Base-by-base conservation (phyloP, 1,139 yeast species). In the Tardiomyces blankii region DNA sequence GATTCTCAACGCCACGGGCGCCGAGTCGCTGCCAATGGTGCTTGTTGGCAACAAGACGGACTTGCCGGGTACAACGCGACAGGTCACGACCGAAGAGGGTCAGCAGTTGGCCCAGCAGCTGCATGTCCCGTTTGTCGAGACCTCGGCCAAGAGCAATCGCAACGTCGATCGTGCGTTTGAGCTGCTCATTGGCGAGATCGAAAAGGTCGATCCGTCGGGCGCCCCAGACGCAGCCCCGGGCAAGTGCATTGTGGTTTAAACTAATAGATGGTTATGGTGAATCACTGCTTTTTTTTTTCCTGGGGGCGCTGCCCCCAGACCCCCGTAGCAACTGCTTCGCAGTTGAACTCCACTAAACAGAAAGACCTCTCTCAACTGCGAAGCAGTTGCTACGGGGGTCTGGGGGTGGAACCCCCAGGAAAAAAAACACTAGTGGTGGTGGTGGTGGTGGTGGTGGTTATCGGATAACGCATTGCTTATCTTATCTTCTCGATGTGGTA, bases 1-100 rank as follows among this genome's bases (percentile, higher is more conserved):
- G 70, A 82, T 88, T 48, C 70, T 87, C 51, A 86, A 83, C 58
- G 74, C 82, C 43, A 74, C 82, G 16, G 95, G 94, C 1, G 72
- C 78, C 25, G 86, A 82, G 48, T 68, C 74, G 38, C 74, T 84
- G 18, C 96, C 96, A 5, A 77, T 88, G 70, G 80, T 87, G 9
- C 69, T 88, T 32, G 83, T 88, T 16, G 96, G 95, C 1, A 88
- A 87, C 66, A 88, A 88, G 68, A 69, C 79, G 46, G 96, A 88
- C 60, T 68, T 86, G 53, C 69, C 73, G 46, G 51, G 54, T 18
- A 57, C 53, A 47, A n/a, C 54, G 42, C 58, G 67, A 2, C 87
- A 82, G 57, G 93, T 87, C 18, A 69, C 78, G 23, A 63, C 64
- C 28, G 69, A 69, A 16, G 94, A 86, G 53, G 94, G 93, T 12